Base-by-base conservation (phyloP, 768 basidiomycete genomes). In the Gloeostereum incarnatum region DNA sequence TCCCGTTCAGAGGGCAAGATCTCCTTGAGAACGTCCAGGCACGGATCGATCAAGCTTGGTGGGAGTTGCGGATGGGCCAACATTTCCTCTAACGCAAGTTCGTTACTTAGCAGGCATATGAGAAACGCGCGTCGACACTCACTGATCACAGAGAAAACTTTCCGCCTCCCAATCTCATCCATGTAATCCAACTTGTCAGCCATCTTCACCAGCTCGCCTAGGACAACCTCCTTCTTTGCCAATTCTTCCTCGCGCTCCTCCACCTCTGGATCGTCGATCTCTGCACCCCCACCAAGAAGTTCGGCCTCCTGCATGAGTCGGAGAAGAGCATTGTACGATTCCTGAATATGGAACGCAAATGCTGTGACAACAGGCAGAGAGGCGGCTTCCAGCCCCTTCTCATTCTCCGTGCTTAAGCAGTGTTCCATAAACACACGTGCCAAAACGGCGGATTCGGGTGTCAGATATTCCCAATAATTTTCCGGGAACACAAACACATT, bases 161-260 rank as follows among this genome's bases (percentile, higher is more conserved):
- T 91, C 40, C 94, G 63, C 39, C 94, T 61, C 6, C 94, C 94
- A 51, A 94, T 91, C 56, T 97, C 93, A 56, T 99, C 94, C 18
- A 79, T 78, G 48, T 93, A 97, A 57, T 98, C 94, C 29, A 91
- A 63, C 46, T 81, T 81, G 21, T 88, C 68, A 0, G 87, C 83
- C 43, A 96, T 73, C 39, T 73, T 73, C 23, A 97, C 66, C 49
- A 97, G 64, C 54, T 97, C 90, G 2, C 78, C 69, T 32, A 96
- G 71, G 8, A 91, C 62, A 40, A 89, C 81, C 45, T 85, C 83
- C 19, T 63, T 64, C 49, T 80, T 78, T 3, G 75, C 66, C 13
- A 73, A 55, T 40, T 75, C 71, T 37, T 84, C 81, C 31, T 78
- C 75, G 20, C 65, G 60, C 36, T 59, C 55, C n/a, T 70, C 66